Evolutionary conservation across 768 basidiomycete species (phyloP), one percentile per base, ranked within the genome.

Genomic region (Kwoniella pini): DNA sequence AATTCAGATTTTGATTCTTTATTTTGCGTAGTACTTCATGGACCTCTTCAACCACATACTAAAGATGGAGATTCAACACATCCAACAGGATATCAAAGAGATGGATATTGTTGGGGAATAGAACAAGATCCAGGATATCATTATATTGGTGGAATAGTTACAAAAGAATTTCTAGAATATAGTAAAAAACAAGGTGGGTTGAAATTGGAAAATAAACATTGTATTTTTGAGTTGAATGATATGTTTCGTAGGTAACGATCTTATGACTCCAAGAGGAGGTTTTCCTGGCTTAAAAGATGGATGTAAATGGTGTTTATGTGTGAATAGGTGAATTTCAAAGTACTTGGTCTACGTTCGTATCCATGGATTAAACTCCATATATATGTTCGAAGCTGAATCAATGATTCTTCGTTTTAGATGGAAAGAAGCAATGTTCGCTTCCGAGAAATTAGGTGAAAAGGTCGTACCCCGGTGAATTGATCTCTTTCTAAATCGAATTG

Each of bases 251-350:
- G 76, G 76, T 4, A 78, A 78, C 61, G 75, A 78, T 51, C 68
- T 78, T 17, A 75, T 70, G 59, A 76, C 71, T n/a, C 68, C 36
- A 5, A 57, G 71, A 44, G 49, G 51, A 4, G 64, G 64, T 1
- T 77, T 77, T 31, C 63, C 74, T 5, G 75, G 75, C 2, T 50
- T 78, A 51, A 76, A 62, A 48, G 71, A 72, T 30, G 77, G 77
- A n/a, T 78, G 77, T 57, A 46, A 63, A 51, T 78, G 77, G 77
- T 78, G 77, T 69, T 62, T 78, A 27, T 78, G 77, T 52, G 77
- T 78, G 10, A 63, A 69, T n/a, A 46, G 75, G 75, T 73, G 27
- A 36, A 71, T 30, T 9, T 38, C 33, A 11, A 40, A 26, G 13
- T n/a, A 1, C 21, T 44, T 11, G 22, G 21, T 15, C 11, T 44